Evolutionary conservation across 345 rosid genomes (phyloP).

Genomic region (Murraya koenigii): DNA sequence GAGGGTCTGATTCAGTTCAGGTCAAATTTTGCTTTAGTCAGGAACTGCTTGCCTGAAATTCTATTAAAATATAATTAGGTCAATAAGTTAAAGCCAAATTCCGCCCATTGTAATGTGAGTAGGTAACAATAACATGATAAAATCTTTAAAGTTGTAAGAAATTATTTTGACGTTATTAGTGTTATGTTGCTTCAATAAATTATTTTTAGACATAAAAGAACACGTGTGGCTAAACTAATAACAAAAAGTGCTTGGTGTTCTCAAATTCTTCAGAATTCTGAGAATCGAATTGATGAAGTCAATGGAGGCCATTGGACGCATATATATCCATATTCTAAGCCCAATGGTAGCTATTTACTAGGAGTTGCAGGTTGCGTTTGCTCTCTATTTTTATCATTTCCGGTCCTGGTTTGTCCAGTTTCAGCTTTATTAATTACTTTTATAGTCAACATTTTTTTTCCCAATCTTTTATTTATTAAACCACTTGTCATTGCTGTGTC

Average conservation of each 20-base stretch:
- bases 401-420: background rate
- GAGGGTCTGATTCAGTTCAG: background rate
- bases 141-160: too few species aligned
- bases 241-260: background rate
- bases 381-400: background rate
- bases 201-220: background rate
- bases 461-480: background rate
- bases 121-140: background rate
- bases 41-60: background rate
- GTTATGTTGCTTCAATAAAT: background rate
- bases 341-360: background rate
- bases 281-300: background rate
- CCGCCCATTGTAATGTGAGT: background rate
- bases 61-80: background rate
- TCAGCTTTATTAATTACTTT: background rate
- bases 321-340: too few species aligned
- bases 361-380: background rate
- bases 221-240: too few species aligned
- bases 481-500: background rate
- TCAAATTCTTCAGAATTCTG: background rate
- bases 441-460: background rate
- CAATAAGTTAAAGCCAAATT: background rate
- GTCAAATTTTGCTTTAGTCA: background rate
- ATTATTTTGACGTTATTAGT: background rate
- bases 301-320: background rate